A percentile compares a stretch with the other conserved stretches of the same genome.
Conservation (phyloP, 768 basidiomycete species). For the Russula sp. region DNA sequence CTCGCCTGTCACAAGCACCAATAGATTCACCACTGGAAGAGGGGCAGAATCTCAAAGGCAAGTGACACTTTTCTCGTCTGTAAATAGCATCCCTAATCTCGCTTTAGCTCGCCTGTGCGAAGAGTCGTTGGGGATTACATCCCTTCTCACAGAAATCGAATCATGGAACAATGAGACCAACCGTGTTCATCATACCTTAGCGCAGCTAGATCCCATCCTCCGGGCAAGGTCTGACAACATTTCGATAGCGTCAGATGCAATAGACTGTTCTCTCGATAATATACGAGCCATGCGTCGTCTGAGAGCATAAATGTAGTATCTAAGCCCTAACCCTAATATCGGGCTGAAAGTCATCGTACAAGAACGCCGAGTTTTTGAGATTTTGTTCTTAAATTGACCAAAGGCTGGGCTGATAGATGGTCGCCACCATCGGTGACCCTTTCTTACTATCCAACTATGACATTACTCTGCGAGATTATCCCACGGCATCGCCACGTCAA, state of each 20-base stretch:
- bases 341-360: too few species aligned
- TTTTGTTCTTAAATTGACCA: neutral
- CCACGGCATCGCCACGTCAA: neutral
- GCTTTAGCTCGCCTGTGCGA: conserved; percentile 8
- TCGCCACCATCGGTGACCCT: conserved; percentile 19
- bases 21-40: conserved; percentile 7
- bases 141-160: conserved; percentile 9
- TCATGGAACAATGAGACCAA: neutral
- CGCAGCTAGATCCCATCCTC: conserved; percentile 11
- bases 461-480: neutral
- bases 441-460: conserved; percentile 23
- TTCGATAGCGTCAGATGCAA: conserved; percentile 13
- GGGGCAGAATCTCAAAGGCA: conserved; percentile 9
- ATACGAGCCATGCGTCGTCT: conserved; percentile 1
- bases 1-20: conserved; percentile 13
- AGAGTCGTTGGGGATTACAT: conserved; percentile 1
- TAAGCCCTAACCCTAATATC: conserved; percentile 13
- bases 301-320: neutral
- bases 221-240: conserved; percentile 15
- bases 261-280: conserved; percentile 20
- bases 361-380: neutral
- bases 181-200: neutral
- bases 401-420: conserved; percentile 8
- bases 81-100: neutral
- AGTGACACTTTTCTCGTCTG: neutral